These are phyloP conservation scores for Beauveria sp. DNA, from an alignment of 2,329 filamentous ascomycete genomes.

Conservation along the genomic window DNA sequence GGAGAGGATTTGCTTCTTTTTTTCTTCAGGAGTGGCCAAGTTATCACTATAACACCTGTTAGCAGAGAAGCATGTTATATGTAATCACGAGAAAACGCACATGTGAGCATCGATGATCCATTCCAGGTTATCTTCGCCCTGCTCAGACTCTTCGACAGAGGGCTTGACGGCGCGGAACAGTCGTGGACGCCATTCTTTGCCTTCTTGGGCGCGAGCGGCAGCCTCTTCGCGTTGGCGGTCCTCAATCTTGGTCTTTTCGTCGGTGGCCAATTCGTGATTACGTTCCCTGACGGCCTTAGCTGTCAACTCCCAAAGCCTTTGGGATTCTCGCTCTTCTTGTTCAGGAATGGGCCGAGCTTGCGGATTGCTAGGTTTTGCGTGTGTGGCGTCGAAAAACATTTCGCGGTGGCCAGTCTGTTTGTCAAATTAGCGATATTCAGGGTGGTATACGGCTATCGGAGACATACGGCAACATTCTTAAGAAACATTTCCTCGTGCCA, in stretches of 20 bases:
- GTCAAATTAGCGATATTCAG: neutral
- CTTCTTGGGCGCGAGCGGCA: slow-evolving; percentile 66
- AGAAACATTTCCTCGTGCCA: slow-evolving; percentile 96
- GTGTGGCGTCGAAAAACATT: slow-evolving; percentile 78
- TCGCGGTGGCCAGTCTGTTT: slow-evolving; percentile 78
- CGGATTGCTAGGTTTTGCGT: slow-evolving; percentile 69
- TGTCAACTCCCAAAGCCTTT: slow-evolving; percentile 77
- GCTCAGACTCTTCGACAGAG: slow-evolving; percentile 62
- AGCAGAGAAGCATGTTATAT: neutral
- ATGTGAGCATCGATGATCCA: slow-evolving; percentile 89
- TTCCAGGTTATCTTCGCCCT: slow-evolving; percentile 83
- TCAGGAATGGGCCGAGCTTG: slow-evolving; percentile 70
- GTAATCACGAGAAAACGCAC: slow-evolving; percentile 38
- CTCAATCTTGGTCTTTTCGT: slow-evolving; percentile 94
- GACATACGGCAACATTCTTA: slow-evolving; percentile 63
- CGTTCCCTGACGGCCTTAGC: slow-evolving; percentile 72
- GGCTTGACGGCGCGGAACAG: slow-evolving; percentile 72
- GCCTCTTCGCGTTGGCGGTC: slow-evolving; percentile 87
- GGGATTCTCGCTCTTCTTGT: slow-evolving; percentile 84
- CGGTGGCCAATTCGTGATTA: slow-evolving; percentile 83
- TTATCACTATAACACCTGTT: slow-evolving; percentile 20
- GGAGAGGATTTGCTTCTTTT: slow-evolving; percentile 73
- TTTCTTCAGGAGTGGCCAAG: slow-evolving; percentile 53
- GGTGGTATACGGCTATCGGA: neutral
- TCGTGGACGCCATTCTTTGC: slow-evolving; percentile 78